Conservation (phyloP, 495 filamentous ascomycete genomes). For the Penicillium verhagenii region DNA sequence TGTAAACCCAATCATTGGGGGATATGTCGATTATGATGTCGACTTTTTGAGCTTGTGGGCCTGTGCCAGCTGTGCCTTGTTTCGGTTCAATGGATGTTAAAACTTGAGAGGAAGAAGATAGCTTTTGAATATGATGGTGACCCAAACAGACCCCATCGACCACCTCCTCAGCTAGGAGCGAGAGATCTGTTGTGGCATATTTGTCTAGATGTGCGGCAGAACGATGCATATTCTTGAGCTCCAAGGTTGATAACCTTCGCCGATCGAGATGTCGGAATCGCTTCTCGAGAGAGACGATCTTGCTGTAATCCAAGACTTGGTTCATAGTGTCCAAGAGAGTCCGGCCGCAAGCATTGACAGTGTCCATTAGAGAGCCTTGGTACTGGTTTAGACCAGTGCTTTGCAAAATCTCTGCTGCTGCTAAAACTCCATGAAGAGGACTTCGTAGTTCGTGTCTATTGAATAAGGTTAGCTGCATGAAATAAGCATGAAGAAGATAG, state of each 20-base stretch:
- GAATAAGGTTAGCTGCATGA: constrained; percentile 26
- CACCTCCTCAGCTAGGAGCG: constrained; percentile 14
- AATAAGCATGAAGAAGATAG: constrained; percentile 19
- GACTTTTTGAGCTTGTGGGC: constrained; percentile 37
- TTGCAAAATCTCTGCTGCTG: constrained; percentile 62
- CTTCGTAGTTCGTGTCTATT: constrained; percentile 70
- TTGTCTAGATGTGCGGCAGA: constrained; percentile 20
- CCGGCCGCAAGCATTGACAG: constrained; percentile 69
- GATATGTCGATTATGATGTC: constrained; percentile 52
- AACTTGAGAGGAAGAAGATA: background rate
- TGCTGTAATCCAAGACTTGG: constrained; percentile 23
- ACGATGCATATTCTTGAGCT: constrained; percentile 23
- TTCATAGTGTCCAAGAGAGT: constrained; percentile 58
- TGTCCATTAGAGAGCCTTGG: constrained; percentile 63
- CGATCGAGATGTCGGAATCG: constrained; percentile 4
- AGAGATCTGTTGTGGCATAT: constrained; percentile 9
- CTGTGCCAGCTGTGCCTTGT: background rate
- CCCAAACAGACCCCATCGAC: constrained; percentile 16
- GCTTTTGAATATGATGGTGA: constrained; percentile 4
- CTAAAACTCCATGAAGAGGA: constrained; percentile 72
- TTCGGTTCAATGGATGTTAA: background rate
- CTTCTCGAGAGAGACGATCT: constrained; percentile 16
- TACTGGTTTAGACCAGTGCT: constrained; percentile 41
- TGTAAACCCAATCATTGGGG: constrained; percentile 52
- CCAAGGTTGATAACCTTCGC: constrained; percentile 25